A percentile compares a stretch with the other conserved stretches of the same genome.
Conservation (phyloP, 2,329 filamentous ascomycete genomes). For the Metarhizium guizhouense region DNA sequence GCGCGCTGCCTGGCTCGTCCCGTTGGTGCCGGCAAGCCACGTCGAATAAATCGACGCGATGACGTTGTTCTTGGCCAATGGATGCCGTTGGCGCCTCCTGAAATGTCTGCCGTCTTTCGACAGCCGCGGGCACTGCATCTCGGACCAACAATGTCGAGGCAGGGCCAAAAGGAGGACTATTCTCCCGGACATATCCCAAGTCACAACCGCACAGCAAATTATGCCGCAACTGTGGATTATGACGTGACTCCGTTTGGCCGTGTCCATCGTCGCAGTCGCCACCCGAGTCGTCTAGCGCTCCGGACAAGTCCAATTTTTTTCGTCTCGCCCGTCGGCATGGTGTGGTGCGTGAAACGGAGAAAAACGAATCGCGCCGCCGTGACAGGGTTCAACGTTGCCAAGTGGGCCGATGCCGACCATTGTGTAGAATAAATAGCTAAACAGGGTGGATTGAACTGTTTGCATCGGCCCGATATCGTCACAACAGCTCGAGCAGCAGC, state of each 20-base stretch:
- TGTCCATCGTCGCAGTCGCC: not conserved
- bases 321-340: not conserved
- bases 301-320: not conserved
- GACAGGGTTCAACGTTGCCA: not conserved
- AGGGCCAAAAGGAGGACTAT: too few species aligned
- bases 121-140: too few species aligned
- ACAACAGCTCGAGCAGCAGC: not conserved
- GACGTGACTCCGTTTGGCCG: not conserved
- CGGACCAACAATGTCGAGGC: too few species aligned
- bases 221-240: not conserved
- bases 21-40: too few species aligned
- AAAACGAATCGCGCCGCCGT: not conserved
- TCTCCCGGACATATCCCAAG: too few species aligned
- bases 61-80: too few species aligned
- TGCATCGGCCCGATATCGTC: constrained; percentile 4
- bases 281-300: not conserved
- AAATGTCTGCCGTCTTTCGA: too few species aligned
- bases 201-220: not conserved
- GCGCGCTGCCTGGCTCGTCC: too few species aligned
- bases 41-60: too few species aligned
- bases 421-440: not conserved
- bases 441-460: constrained; percentile 1
- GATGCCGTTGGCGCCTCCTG: too few species aligned
- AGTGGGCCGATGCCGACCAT: constrained; percentile 5
- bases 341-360: not conserved